These are phyloP conservation scores for Quercus lobata DNA, from an alignment of 331 rosid genomes.

Conservation along the genomic window DNA sequence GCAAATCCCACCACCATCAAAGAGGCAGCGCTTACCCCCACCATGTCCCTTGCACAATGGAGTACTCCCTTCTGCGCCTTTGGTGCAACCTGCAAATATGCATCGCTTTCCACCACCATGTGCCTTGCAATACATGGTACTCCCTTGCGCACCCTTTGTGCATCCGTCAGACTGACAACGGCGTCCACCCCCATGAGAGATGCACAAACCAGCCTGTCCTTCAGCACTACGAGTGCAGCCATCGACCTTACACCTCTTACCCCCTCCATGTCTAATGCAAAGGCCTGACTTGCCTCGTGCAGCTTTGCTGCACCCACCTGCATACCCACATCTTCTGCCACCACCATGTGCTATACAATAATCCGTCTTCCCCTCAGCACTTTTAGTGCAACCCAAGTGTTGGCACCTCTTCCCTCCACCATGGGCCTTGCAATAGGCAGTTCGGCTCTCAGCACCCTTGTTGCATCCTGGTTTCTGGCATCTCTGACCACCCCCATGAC, in stretches of 20 bases:
- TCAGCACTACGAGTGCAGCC: constrained; percentile 94
- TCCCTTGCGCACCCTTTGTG: constrained; percentile 94
- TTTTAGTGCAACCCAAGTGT: constrained; percentile 92
- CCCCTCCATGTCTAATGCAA: constrained; percentile 98
- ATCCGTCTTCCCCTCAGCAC: constrained; percentile 98
- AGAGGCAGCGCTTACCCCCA: constrained; percentile 97
- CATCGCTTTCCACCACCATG: constrained; percentile 99
- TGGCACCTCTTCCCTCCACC: constrained; percentile 98
- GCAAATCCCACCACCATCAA: constrained; percentile 93
- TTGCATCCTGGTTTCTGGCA: constrained; percentile 96
- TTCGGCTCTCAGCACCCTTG: constrained; percentile 98
- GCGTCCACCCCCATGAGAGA: constrained; percentile 99
- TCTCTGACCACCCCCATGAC: constrained; percentile 99
- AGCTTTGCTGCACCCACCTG: constrained; percentile 80
- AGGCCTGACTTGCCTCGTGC: constrained; percentile 98
- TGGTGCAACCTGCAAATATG: constrained; percentile 82
- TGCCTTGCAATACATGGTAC: constrained; percentile 95
- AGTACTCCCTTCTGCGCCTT: constrained; percentile 99
- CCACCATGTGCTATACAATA: constrained; percentile 98
- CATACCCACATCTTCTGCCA: constrained; percentile 76
- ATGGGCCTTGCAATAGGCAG: constrained; percentile 96
- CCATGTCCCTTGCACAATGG: constrained; percentile 99
- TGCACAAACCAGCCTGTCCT: constrained; percentile 96
- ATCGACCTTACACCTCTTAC: constrained; percentile 80
- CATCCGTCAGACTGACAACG: constrained; percentile 75